Conservation (phyloP, 2,329 filamentous ascomycete genomes). For the Aureobasidium sp. region DNA sequence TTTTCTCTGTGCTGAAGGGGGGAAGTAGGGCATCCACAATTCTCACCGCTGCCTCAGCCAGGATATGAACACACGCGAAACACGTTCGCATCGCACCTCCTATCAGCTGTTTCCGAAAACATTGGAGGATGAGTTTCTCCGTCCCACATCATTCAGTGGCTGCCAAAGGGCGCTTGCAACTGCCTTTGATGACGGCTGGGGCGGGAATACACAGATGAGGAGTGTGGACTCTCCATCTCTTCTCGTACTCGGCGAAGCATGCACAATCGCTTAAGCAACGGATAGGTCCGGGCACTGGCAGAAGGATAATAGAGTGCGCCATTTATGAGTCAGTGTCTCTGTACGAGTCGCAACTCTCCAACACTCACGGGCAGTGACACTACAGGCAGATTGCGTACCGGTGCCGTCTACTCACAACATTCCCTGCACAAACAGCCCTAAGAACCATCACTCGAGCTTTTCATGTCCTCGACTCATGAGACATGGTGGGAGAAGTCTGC, state of each 20-base stretch:
- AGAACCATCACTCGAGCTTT: not conserved
- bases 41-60: constrained; percentile 4
- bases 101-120: not conserved
- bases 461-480: not conserved
- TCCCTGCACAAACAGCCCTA: not conserved
- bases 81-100: not conserved
- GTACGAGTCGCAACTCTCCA: not conserved
- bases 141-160: not conserved
- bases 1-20: not conserved
- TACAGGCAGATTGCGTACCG: not conserved
- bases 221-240: not conserved
- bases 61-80: not conserved
- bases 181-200: not conserved
- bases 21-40: constrained; percentile 1
- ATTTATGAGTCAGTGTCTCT: constrained; percentile 12
- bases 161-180: not conserved
- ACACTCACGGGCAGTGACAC: not conserved
- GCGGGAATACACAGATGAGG: not conserved
- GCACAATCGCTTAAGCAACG: constrained; percentile 14
- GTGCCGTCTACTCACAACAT: not conserved
- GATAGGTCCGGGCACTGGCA: constrained; percentile 2
- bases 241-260: constrained; percentile 11
- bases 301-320: constrained; percentile 14
- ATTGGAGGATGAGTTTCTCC: not conserved
- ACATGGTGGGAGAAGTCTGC: not conserved